Evolutionary conservation across 169 alveolate genomes (phyloP).

Genomic region (Plasmodium vinckei): DNA sequence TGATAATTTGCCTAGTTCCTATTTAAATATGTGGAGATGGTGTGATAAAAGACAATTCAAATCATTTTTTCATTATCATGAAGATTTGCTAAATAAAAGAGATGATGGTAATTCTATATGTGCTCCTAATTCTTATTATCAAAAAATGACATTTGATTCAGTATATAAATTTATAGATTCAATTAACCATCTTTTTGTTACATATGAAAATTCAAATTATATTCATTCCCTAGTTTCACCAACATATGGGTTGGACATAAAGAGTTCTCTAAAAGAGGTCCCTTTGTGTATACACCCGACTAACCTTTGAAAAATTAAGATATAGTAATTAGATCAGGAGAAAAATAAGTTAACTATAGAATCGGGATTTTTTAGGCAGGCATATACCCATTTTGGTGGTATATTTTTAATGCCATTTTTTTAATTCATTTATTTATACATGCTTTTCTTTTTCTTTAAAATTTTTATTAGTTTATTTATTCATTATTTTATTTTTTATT

Average conservation of each 20-base stretch:
- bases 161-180: conserved; percentile 50
- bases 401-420: background rate
- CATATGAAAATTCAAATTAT: conserved; percentile 52
- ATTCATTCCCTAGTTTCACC: conserved; percentile 46
- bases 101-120: background rate
- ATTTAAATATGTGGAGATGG: conserved; percentile 71
- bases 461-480: background rate
- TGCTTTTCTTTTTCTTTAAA: background rate
- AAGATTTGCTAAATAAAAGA: conserved; percentile 3
- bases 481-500: background rate
- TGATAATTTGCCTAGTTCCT: conserved; percentile 41
- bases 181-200: conserved; percentile 53
- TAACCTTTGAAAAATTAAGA: conserved; percentile 19
- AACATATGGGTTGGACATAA: conserved; percentile 27
- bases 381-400: no score
- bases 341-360: no score
- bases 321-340: background rate
- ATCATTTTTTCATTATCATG: conserved; percentile 61
- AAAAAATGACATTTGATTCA: conserved; percentile 28
- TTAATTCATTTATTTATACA: background rate
- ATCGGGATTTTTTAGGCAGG: no score
- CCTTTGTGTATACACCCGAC: conserved; percentile 65
- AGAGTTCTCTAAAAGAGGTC: conserved; percentile 44
- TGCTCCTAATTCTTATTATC: conserved; percentile 2
- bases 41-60: conserved; percentile 75